Percentiles rank a stretch among this genome's conserved stretches.
Conservation (phyloP, 768 basidiomycete species). For the Mycena filopes region DNA sequence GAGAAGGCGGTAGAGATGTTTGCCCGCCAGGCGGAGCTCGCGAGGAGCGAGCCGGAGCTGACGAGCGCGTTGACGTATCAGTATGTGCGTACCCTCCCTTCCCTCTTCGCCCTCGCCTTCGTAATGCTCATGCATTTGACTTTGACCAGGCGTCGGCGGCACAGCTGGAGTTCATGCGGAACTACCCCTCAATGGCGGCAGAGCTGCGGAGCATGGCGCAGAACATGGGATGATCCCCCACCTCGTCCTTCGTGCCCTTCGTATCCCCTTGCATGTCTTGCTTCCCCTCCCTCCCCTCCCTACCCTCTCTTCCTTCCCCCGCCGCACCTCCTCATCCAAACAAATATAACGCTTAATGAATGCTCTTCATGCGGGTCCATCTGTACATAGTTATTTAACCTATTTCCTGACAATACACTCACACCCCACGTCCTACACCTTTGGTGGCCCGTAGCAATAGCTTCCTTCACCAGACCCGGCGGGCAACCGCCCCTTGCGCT, state of each 20-base stretch:
- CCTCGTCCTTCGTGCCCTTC: not conserved
- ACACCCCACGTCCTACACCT: conserved; percentile 11
- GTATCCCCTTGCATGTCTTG: not conserved
- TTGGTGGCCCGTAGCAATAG: too few species aligned
- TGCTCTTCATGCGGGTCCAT: conserved; percentile 3
- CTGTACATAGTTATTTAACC: conserved; percentile 22
- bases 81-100: conserved; percentile 65
- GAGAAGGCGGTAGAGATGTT: conserved; percentile 90
- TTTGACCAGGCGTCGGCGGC: conserved; percentile 75
- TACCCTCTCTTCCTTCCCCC: not conserved
- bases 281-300: not conserved
- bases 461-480: too few species aligned
- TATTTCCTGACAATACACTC: conserved; percentile 26
- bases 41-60: conserved; percentile 91
- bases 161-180: conserved; percentile 84
- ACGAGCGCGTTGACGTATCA: conserved; percentile 80
- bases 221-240: conserved; percentile 16
- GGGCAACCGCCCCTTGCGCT: too few species aligned
- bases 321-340: not conserved
- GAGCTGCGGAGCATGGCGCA: conserved; percentile 64
- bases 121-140: conserved; percentile 14
- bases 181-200: conserved; percentile 88
- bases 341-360: conserved; percentile 20
- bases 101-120: not conserved
- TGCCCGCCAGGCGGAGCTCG: conserved; percentile 82